Evolutionary conservation across 208 protist species (phyloP).

Genomic region (Leishmania lainsoni): DNA sequence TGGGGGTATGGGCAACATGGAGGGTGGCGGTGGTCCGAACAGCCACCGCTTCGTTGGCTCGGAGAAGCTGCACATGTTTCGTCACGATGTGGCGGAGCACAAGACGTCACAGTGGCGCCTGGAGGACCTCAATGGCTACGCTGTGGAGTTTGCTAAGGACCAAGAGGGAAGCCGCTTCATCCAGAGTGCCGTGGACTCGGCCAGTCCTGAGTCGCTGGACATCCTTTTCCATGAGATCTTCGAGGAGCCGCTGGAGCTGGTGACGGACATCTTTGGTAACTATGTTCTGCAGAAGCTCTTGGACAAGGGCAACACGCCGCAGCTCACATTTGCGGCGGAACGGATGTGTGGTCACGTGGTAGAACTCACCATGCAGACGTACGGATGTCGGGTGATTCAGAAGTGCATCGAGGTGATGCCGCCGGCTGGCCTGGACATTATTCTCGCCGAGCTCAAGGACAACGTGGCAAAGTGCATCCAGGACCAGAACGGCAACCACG

Average conservation of each 20-base stretch:
- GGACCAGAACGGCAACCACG: slow-evolving; percentile 99
- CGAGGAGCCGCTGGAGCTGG: slow-evolving; percentile 86
- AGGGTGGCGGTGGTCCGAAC: slow-evolving; percentile 29
- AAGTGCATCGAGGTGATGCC: slow-evolving; percentile 96
- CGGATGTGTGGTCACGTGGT: slow-evolving; percentile 93
- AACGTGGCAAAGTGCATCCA: slow-evolving; percentile 97
- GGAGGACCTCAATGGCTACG: slow-evolving; percentile 87
- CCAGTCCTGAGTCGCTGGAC: slow-evolving; percentile 82
- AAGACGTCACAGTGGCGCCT: slow-evolving; percentile 63
- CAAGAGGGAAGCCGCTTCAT: slow-evolving; percentile 98
- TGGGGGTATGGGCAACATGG: slow-evolving; percentile 34
- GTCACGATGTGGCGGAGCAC: slow-evolving; percentile 50
- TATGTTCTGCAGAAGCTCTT: slow-evolving; percentile 99
- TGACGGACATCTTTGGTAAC: slow-evolving; percentile 99
- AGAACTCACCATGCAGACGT: slow-evolving; percentile 94
- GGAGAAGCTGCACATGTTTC: slow-evolving; percentile 72
- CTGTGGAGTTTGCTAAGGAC: slow-evolving; percentile 96
- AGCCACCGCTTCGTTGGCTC: slow-evolving; percentile 52
- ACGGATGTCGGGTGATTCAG: slow-evolving; percentile 99
- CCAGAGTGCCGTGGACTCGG: slow-evolving; percentile 95
- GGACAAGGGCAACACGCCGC: slow-evolving; percentile 91
- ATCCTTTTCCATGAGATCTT: slow-evolving; percentile 94
- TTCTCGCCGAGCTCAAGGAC: slow-evolving; percentile 93
- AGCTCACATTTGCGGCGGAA: slow-evolving; percentile 83
- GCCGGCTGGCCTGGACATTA: slow-evolving; percentile 78